These are phyloP conservation scores for Penicillium verhagenii DNA, from an alignment of 495 filamentous ascomycete genomes.

Conservation along the genomic window DNA sequence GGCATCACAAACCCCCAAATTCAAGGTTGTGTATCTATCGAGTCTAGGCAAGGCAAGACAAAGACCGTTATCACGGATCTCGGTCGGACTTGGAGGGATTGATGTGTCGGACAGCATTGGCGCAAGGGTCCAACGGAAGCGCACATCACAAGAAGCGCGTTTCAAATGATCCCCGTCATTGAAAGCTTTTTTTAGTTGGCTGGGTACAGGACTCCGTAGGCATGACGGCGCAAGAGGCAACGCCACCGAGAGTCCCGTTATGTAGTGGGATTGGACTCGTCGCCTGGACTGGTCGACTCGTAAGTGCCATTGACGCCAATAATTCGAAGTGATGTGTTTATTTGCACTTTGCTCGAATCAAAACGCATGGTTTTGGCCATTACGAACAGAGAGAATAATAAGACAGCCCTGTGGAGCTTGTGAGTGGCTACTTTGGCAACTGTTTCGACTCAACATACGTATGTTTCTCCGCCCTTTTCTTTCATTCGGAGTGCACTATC, in stretches of 20 bases:
- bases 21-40: no score
- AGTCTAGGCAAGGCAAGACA: neutral
- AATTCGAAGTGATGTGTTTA: neutral
- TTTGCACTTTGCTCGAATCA: neutral
- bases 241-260: neutral
- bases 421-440: neutral
- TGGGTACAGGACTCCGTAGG: no score
- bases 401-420: neutral
- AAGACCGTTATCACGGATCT: constrained; percentile 1
- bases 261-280: neutral
- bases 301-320: constrained; percentile 7
- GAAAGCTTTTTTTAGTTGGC: constrained; percentile 14
- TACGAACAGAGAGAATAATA: neutral
- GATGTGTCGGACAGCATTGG: constrained; percentile 8
- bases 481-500: neutral
- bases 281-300: constrained; percentile 5
- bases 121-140: constrained; percentile 18
- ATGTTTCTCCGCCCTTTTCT: neutral
- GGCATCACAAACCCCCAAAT: neutral
- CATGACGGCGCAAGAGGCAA: neutral
- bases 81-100: constrained; percentile 8
- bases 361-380: neutral
- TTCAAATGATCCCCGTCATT: constrained; percentile 10
- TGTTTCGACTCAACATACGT: neutral
- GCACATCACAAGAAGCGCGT: neutral